Evolutionary conservation across 495 filamentous ascomycete genomes (phyloP), one percentile per base, ranked within the genome.

Genomic region (Tuber brumale): DNA sequence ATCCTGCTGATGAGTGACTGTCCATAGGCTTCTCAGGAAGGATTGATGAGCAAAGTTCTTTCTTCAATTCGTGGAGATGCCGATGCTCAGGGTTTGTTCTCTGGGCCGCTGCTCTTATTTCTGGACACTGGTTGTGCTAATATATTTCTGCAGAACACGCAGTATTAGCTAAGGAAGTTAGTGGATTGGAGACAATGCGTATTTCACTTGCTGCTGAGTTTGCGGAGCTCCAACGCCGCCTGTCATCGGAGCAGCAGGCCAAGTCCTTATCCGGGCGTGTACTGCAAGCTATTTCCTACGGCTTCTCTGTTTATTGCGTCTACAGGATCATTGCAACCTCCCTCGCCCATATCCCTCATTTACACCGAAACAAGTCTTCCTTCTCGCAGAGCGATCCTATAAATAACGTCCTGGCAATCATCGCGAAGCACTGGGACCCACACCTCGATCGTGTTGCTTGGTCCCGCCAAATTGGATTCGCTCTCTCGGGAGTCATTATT

Each of bases 181-280:
- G 87, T n/a, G 93, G 93, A 0, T 87, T 95, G 31, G 89, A 91
- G 81, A 89, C 90, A 3, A 95, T 95, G 92, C 88, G 89, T 77
- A 82, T 85, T 35, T 89, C 88, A 75, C 87, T 95, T 9, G 86
- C 89, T 21, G 85, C 87, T 35, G 90, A 91, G 43, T 84, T 93
- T 1, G 76, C 86, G 39, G 77, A 87, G 69, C 85, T 94, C 8
- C 87, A 89, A 57, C 78, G 76, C 48, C 71, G 90, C 21, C 83
- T 88, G 39, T 86, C 87, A n/a, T 85, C 86, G 19, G 90, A 91
- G 77, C 86, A 88, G 48, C 88, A 88, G 70, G 88, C 91, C 41
- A 87, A 88, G 45, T 93, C 91, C 6, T 78, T 86, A 9, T 82
- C 88, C 37, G 92, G 92, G 19, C 87, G 88, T 70, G 77, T 92